A percentile compares a stretch with the other conserved stretches of the same genome.
These are phyloP conservation scores for Venturia asperata DNA, from an alignment of 2,329 filamentous ascomycete species.

Conservation along the genomic window DNA sequence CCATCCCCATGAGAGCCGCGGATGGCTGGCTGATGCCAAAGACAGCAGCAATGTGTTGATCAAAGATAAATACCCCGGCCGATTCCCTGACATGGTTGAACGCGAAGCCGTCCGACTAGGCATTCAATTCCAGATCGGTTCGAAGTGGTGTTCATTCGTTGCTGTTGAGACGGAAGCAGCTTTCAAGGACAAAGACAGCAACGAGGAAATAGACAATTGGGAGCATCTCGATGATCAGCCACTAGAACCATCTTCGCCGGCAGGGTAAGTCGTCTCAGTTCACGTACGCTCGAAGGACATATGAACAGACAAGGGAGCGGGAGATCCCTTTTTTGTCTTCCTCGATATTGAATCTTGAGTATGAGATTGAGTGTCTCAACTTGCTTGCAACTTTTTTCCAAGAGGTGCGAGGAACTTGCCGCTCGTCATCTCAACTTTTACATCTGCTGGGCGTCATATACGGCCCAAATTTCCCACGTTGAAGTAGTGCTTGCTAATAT, in stretches of 20 bases:
- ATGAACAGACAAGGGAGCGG: too few species aligned
- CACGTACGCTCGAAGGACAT: too few species aligned
- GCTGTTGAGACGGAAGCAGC: constrained; percentile 48
- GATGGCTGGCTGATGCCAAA: constrained; percentile 46
- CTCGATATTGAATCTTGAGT: too few species aligned
- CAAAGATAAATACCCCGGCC: constrained; percentile 40
- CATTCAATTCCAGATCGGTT: constrained; percentile 57
- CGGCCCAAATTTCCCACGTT: too few species aligned
- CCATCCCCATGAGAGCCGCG: constrained; percentile 34
- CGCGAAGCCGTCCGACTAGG: constrained; percentile 61
- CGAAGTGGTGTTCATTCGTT: constrained; percentile 67
- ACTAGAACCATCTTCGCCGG: neutral
- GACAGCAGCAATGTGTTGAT: constrained; percentile 33
- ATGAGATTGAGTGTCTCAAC: too few species aligned
- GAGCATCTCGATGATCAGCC: constrained; percentile 5
- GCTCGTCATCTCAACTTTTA: too few species aligned
- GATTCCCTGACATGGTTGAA: constrained; percentile 55
- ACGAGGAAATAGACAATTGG: constrained; percentile 17
- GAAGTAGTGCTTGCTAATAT: too few species aligned
- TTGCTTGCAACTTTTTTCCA: too few species aligned
- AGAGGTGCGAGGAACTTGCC: too few species aligned
- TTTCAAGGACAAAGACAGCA: neutral
- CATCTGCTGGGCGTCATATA: too few species aligned
- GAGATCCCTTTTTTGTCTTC: too few species aligned
- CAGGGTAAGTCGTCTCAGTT: too few species aligned